A percentile compares a stretch with the other conserved stretches of the same genome.
Conservation (phyloP, 176 grass and related monocot species). For the Eleusine coracana region DNA sequence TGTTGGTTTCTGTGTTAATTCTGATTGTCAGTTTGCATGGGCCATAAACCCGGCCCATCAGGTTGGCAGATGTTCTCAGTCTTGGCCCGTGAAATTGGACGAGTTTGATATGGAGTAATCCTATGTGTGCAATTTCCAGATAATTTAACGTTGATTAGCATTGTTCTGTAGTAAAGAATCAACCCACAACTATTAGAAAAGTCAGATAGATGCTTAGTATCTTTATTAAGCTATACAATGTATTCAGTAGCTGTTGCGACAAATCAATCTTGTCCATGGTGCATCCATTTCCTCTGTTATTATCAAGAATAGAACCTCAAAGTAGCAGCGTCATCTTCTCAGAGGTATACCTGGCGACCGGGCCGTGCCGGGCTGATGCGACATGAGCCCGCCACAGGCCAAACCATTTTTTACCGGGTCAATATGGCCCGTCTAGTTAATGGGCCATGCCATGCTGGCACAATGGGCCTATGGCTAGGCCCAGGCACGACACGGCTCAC, state of each 20-base stretch:
- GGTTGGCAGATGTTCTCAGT: not conserved
- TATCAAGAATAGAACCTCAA: not conserved
- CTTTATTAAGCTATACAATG: no score
- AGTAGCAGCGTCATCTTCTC: not conserved
- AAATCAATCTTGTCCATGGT: not conserved
- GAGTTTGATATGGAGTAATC: not conserved
- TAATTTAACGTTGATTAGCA: not conserved
- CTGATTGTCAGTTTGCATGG: not conserved
- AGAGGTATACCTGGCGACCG: not conserved
- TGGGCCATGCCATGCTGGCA: no score
- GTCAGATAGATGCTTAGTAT: no score
- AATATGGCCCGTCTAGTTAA: no score
- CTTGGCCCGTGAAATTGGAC: not conserved
- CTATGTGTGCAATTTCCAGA: not conserved
- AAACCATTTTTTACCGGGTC: no score
- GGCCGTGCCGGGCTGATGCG: no score
- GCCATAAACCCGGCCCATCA: not conserved
- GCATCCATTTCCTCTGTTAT: not conserved
- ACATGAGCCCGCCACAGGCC: no score
- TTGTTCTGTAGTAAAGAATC: not conserved
- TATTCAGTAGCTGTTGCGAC: no score
- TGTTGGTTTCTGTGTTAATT: not conserved
- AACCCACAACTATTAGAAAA: not conserved
- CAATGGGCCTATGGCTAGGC: no score
- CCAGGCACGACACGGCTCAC: no score